A percentile compares a stretch with the other conserved stretches of the same genome.
Conservation (phyloP, 371 early-diverging fungal species). For the Mucor plumbeus region DNA sequence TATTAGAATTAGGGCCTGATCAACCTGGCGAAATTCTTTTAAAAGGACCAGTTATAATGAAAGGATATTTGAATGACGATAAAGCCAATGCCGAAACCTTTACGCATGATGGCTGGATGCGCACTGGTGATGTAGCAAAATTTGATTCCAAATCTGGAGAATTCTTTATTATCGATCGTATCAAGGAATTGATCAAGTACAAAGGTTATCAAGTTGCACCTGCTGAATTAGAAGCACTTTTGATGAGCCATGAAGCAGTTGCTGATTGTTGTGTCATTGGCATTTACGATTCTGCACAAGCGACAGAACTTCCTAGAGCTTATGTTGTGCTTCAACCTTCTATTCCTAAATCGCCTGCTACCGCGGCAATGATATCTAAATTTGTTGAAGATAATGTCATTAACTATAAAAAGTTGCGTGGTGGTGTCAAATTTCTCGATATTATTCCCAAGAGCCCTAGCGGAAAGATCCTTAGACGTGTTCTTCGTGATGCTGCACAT, state of each 20-base stretch:
- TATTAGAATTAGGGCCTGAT: conserved; percentile 57
- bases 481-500: not conserved
- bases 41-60: conserved; percentile 86
- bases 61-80: conserved; percentile 71
- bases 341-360: conserved; percentile 13
- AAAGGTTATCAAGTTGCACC: conserved; percentile 84
- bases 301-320: conserved; percentile 84
- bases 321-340: conserved; percentile 66
- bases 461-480: conserved; percentile 78
- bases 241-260: conserved; percentile 72
- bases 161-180: conserved; percentile 73
- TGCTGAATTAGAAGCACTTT: conserved; percentile 81
- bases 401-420: conserved; percentile 78
- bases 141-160: conserved; percentile 57
- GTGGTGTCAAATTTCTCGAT: conserved; percentile 74
- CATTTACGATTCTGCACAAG: conserved; percentile 59
- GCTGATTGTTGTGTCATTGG: conserved; percentile 82
- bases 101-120: conserved; percentile 75
- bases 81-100: conserved; percentile 76
- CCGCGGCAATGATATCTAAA: conserved; percentile 56
- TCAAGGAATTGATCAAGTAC: conserved; percentile 81
- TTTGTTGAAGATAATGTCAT: conserved; percentile 71
- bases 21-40: conserved; percentile 78
- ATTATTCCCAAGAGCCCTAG: conserved; percentile 77
- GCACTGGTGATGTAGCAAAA: conserved; percentile 85